Conservation (phyloP, 306 rosid species). For the Astragalus membranaceus region DNA sequence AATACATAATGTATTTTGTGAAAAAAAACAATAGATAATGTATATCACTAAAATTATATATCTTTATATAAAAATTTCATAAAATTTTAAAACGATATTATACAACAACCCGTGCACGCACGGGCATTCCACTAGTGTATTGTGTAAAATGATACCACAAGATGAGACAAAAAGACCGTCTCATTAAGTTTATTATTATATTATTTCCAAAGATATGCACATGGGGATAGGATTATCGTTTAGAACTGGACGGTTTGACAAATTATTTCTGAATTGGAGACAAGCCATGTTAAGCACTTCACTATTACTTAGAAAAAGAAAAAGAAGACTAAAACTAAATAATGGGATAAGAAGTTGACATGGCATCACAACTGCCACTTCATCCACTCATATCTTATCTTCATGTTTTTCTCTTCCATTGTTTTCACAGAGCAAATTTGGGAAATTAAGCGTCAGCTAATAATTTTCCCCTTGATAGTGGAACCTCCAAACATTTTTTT, state of each 20-base stretch:
- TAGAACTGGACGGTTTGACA: constrained; percentile 35
- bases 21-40: no score
- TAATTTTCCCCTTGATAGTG: not conserved
- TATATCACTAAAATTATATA: no score
- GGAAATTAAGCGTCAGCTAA: not conserved
- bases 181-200: not conserved
- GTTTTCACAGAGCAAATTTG: not conserved
- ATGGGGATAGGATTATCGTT: constrained; percentile 2
- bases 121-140: no score
- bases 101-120: no score
- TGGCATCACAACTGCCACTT: constrained; percentile 26
- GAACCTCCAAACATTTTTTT: not conserved
- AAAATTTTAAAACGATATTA: no score
- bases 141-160: not conserved
- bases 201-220: not conserved
- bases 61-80: no score
- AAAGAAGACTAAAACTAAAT: constrained; percentile 1
- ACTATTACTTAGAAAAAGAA: constrained; percentile 17
- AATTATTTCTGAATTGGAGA: constrained; percentile 18
- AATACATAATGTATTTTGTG: no score
- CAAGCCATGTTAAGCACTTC: constrained; percentile 39
- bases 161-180: constrained; percentile 8
- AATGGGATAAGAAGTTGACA: constrained; percentile 28
- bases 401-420: not conserved
- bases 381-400: constrained; percentile 38